phyloP scores from a whole-genome alignment of 768 basidiomycete genomes.

The Butyriboletus loyo region DNA sequence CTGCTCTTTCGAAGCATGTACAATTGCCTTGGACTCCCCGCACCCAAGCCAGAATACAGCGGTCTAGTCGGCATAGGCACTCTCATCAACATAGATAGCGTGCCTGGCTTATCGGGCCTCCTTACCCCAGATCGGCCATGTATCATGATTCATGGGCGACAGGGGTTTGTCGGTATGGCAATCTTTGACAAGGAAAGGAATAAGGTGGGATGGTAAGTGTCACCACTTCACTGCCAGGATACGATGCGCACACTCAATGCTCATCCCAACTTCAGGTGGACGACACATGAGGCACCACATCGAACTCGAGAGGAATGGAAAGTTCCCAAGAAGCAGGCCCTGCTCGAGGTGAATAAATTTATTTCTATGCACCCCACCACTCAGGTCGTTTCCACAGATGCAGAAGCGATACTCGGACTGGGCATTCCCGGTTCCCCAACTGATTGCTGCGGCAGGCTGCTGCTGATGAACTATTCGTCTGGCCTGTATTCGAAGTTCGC shows the following conservation, averaged over 20 bases:
- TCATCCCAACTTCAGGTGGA: conserved; percentile 23
- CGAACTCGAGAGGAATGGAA: conserved; percentile 30
- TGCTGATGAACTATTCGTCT: conserved; percentile 19
- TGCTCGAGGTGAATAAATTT: conserved; percentile 14
- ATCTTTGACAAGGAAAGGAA: conserved; percentile 25
- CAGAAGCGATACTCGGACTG: conserved; percentile 24
- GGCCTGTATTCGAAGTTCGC: conserved; percentile 27
- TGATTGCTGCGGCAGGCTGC: conserved; percentile 22
- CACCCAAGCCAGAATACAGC: conserved; percentile 28
- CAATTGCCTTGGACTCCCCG: conserved; percentile 13
- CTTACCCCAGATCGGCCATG: conserved; percentile 23
- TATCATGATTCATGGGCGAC: conserved; percentile 28
- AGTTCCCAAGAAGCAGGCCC: conserved; percentile 17
- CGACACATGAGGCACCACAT: conserved; percentile 25
- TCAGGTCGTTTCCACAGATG: conserved; percentile 12
- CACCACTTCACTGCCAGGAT: not conserved
- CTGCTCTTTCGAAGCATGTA: conserved; percentile 19
- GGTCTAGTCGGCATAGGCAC: conserved; percentile 25
- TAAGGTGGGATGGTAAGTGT: conserved; percentile 24
- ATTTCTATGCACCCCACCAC: not conserved
- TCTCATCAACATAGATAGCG: conserved; percentile 14
- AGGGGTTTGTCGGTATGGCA: conserved; percentile 27
- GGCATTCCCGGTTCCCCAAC: conserved; percentile 28
- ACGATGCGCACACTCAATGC: not conserved
- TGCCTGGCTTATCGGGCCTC: conserved; percentile 20